Base-by-base conservation (phyloP, 495 filamentous ascomycete genomes). In the Pseudoneurospora amorphoporcata region DNA sequence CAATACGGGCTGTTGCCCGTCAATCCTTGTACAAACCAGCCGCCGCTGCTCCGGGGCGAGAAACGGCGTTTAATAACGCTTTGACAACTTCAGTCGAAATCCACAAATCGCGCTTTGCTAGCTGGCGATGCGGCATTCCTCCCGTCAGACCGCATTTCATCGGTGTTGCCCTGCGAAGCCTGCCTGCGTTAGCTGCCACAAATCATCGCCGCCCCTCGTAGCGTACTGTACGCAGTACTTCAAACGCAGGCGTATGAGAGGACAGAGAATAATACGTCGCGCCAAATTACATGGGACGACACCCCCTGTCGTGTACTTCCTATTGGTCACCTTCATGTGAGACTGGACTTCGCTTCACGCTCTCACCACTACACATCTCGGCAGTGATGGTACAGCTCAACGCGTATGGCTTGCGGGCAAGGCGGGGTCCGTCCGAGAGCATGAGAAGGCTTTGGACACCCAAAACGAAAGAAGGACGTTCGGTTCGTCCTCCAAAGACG, bases 281-380 rank as follows among this genome's bases (percentile, higher is more conserved):
- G 42, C 40, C 69, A 84, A 79, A 82, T 82, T 81, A 78, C 78
- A 83, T 80, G 78, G 81, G 76, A 76, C 75, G 58, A 72, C 74
- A 43, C 75, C 82, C 19, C 82, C 79, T 82, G 81, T 81, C 76
- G 53, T 29, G 32, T 70, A 41, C 43, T 69, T 70, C 75, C 78
- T 73, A 84, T 84, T 84, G 81, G 82, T 69, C 72, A 40, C 71
- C 69, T 70, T 71, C 71, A 76, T 74, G 73, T 74, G 70, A 80
- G 79, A 79, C 75, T 75, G 68, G 70, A 74, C 75, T 76, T 76
- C 77, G 72, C 78, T 79, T 77, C 71, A 74, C 75, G 71, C 76
- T 42, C 43, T 69, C 70, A 70, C 71, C 74, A 78, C 78, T 73
- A 73, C 76, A 78, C 78, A 70, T 71, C 74, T 76, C 81, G 77